phyloP scores from a whole-genome alignment of 345 rosid species.

The Pugionium cornutum region DNA sequence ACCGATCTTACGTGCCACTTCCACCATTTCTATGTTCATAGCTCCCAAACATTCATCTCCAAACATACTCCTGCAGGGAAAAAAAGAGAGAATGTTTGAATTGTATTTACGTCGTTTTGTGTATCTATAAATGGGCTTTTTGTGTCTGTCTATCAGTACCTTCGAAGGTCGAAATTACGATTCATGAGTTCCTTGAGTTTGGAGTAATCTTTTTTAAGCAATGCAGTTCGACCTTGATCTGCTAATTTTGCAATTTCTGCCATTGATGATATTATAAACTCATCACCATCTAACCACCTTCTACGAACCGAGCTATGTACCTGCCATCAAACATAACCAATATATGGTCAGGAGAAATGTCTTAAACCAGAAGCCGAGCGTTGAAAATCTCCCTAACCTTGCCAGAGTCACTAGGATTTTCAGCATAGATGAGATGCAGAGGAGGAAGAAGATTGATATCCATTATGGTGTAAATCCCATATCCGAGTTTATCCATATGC shows the following conservation, averaged over 20 bases:
- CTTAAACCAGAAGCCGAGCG: not conserved
- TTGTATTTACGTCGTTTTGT: not conserved
- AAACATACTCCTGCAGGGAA: conserved; percentile 56
- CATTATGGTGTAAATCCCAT: conserved; percentile 76
- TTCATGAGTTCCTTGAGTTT: conserved; percentile 75
- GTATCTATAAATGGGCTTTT: not conserved
- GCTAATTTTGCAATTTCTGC: conserved; percentile 67
- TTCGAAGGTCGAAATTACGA: conserved; percentile 74
- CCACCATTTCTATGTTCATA: conserved; percentile 83
- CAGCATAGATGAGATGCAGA: conserved; percentile 78
- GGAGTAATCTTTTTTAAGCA: conserved; percentile 57
- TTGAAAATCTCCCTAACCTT: conserved; percentile 47
- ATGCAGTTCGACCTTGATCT: conserved; percentile 57
- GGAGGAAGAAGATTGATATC: conserved; percentile 82
- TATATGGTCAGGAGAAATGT: not conserved
- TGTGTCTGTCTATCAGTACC: conserved; percentile 38
- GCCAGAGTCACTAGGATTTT: conserved; percentile 96
- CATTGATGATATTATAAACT: conserved; percentile 70
- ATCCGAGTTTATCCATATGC: conserved; percentile 75
- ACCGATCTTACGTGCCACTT: conserved; percentile 67
- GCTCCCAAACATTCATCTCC: conserved; percentile 75
- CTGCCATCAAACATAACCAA: conserved; percentile 44
- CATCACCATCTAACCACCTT: conserved; percentile 87
- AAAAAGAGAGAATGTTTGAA: not conserved
- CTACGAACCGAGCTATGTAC: conserved; percentile 78